Conservation (phyloP, 1,284 basidiomycete species). For the Irpex sp. region DNA sequence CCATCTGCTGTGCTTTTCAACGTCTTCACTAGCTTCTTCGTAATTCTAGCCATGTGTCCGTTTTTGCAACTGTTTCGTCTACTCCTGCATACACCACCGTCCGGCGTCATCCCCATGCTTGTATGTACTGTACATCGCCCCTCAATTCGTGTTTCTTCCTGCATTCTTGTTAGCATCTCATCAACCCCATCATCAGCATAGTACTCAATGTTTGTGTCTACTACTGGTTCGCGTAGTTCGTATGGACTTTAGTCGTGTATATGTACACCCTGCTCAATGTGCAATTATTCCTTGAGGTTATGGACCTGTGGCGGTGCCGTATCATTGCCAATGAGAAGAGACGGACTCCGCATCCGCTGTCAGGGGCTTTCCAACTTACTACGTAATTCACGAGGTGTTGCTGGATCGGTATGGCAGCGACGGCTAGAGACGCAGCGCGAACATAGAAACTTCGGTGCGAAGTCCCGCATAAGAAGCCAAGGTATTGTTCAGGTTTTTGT, state of each 20-base stretch:
- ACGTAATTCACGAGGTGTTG: not conserved
- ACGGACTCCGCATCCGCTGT: too few species aligned
- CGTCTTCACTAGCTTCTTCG: not conserved
- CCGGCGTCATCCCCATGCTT: not conserved
- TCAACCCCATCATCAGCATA: not conserved
- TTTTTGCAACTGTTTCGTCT: not conserved
- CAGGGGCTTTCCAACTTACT: too few species aligned
- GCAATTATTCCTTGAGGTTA: too few species aligned
- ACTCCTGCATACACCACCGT: not conserved
- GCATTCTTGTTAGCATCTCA: too few species aligned
- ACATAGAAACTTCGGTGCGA: not conserved
- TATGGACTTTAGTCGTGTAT: not conserved
- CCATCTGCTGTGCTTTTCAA: not conserved
- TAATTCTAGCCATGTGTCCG: too few species aligned
- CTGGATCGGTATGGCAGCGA: not conserved
- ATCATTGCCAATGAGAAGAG: too few species aligned
- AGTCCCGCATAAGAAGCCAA: not conserved
- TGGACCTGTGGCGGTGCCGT: too few species aligned
- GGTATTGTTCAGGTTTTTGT: not conserved
- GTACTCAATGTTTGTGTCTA: not conserved
- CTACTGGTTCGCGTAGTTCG: not conserved
- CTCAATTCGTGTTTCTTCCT: not conserved
- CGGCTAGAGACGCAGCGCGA: not conserved
- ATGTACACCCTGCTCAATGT: too few species aligned
- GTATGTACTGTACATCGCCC: not conserved